Evolutionary conservation across 2,329 filamentous ascomycete genomes (phyloP).

Genomic region (Aspergillus fijiensis): DNA sequence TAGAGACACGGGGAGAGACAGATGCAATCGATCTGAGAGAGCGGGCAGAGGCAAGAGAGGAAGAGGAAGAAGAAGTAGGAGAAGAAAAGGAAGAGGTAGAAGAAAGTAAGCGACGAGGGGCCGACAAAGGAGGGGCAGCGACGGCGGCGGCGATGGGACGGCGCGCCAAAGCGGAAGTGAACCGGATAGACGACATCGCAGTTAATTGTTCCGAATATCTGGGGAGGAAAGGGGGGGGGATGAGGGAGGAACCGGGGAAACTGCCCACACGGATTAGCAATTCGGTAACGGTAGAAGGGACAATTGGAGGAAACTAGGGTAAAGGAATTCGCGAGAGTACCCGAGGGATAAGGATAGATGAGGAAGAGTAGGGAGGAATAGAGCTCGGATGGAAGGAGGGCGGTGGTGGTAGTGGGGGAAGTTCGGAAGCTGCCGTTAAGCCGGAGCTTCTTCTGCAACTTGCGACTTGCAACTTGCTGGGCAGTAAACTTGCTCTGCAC

Average conservation of each 20-base stretch:
- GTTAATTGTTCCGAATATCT: conserved; percentile 12
- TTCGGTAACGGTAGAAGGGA: conserved; percentile 10
- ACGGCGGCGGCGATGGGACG: conserved; percentile 33
- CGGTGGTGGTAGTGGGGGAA: conserved; percentile 23
- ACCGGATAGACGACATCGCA: conserved; percentile 39
- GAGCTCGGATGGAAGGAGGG: conserved; percentile 37
- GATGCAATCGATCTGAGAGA: conserved; percentile 29
- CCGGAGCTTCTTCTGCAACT: conserved; percentile 8
- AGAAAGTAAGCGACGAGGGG: conserved; percentile 25
- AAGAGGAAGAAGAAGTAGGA: conserved; percentile 29
- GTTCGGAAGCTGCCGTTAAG: conserved; percentile 19
- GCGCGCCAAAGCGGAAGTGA: conserved; percentile 42
- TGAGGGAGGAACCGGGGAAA: conserved; percentile 12
- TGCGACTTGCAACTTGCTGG: neutral
- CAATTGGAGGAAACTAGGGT: conserved; percentile 14
- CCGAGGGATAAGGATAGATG: conserved; percentile 29
- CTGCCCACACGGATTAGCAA: conserved; percentile 12
- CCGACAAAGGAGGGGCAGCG: conserved; percentile 29
- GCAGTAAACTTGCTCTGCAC: neutral
- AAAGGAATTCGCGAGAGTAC: conserved; percentile 17
- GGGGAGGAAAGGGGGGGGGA: conserved; percentile 12
- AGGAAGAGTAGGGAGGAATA: conserved; percentile 3
- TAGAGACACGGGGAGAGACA: conserved; percentile 22
- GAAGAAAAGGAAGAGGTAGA: conserved; percentile 26
- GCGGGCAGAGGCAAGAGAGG: conserved; percentile 25